Evolutionary conservation across 208 protist species (phyloP).

Genomic region (Trypanosoma lewisi): DNA sequence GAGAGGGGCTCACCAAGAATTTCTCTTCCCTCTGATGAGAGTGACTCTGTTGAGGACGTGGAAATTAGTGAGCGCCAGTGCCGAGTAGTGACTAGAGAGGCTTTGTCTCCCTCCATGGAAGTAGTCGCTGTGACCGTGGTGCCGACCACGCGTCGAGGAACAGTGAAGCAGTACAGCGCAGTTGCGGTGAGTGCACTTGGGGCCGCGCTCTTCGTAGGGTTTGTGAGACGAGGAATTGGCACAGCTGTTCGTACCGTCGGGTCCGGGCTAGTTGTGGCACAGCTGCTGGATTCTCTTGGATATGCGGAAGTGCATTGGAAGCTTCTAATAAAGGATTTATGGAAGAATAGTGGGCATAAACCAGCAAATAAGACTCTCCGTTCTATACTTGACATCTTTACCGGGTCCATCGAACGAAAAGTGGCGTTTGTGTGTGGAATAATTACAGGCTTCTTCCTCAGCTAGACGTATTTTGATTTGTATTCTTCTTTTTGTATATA

Average conservation of each 20-base stretch:
- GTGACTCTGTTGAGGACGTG: neutral
- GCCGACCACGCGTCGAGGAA: neutral
- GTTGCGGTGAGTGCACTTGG: conserved; percentile 12
- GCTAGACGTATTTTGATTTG: no score
- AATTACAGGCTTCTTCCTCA: conserved; percentile 14
- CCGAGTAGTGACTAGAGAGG: neutral
- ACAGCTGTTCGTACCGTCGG: conserved; percentile 13
- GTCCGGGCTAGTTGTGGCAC: conserved; percentile 29
- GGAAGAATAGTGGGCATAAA: neutral
- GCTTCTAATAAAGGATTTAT: conserved; percentile 37
- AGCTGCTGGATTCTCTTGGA: conserved; percentile 47
- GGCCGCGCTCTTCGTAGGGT: conserved; percentile 3
- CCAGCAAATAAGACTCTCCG: neutral
- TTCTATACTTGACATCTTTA: neutral
- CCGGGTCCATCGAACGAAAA: conserved; percentile 8
- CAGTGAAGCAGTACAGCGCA: conserved; percentile 4
- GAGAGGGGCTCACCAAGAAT: neutral
- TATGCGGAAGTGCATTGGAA: conserved; percentile 65
- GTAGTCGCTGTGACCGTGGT: neutral
- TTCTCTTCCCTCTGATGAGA: neutral
- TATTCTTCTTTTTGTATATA: no score
- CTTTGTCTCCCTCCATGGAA: neutral
- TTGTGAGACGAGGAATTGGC: conserved; percentile 5
- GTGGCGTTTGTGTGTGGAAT: conserved; percentile 14
- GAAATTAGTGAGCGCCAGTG: neutral